Evolutionary conservation across 2,329 filamentous ascomycete genomes (phyloP).

Genomic region (Fusarium sp.): DNA sequence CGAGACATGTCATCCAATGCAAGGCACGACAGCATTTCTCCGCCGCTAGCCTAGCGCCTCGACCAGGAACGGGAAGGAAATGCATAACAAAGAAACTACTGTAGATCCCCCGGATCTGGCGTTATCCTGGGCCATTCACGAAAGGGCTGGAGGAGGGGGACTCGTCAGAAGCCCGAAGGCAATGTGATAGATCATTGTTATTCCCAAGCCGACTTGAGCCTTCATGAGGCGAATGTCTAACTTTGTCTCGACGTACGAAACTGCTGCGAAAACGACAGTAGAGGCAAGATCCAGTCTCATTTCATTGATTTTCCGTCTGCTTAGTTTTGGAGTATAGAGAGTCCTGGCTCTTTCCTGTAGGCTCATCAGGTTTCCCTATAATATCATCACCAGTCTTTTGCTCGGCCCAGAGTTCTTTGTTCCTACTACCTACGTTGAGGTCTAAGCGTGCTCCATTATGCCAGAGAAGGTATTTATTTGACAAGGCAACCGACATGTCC

Average conservation of each 20-base stretch:
- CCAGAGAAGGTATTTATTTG: not conserved
- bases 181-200: not conserved
- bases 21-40: constrained; percentile 18
- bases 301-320: not conserved
- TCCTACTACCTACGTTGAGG: not conserved
- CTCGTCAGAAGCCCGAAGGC: not conserved
- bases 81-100: not conserved
- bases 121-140: not conserved
- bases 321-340: not conserved
- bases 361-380: not conserved
- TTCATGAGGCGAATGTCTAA: not conserved
- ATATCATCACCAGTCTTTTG: not conserved
- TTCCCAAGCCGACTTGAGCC: not conserved
- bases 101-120: constrained; percentile 7
- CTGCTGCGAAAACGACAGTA: not conserved
- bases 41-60: constrained; percentile 3
- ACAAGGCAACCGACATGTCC: not conserved
- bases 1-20: constrained; percentile 1
- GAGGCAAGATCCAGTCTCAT: not conserved
- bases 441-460: not conserved
- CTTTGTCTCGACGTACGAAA: not conserved
- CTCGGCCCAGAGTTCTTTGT: not conserved
- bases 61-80: constrained; percentile 18
- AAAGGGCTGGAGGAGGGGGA: not conserved
- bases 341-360: not conserved